phyloP scores from a whole-genome alignment of 192 early-diverging fungal species.

The Hyaloraphidium curvatum region DNA sequence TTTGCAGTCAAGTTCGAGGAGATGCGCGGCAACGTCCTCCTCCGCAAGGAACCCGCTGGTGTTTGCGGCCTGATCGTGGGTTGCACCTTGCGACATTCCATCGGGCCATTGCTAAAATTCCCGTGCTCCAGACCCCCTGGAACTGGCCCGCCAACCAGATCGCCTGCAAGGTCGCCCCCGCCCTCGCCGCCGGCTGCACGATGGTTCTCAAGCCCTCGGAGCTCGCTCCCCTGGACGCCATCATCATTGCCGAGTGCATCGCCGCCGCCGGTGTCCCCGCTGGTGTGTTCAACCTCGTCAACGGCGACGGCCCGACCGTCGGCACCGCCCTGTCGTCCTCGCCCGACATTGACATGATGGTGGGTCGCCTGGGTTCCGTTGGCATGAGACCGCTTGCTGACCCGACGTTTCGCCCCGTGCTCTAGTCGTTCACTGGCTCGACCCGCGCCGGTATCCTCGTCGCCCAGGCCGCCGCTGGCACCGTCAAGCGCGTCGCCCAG shows the following conservation, averaged over 20 bases:
- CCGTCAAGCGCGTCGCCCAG: neutral
- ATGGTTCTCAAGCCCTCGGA: constrained; percentile 5
- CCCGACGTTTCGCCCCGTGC: too few species aligned
- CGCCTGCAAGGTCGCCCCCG: constrained; percentile 4
- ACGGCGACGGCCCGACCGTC: neutral
- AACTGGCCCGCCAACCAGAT: constrained; percentile 5
- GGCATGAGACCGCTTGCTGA: too few species aligned
- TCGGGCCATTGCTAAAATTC: neutral
- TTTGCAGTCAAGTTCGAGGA: constrained; percentile 1
- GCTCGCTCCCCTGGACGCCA: neutral
- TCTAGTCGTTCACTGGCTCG: neutral
- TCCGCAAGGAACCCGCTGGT: constrained; percentile 1
- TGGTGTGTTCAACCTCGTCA: constrained; percentile 2
- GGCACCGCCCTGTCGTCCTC: neutral
- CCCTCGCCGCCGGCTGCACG: constrained; percentile 2
- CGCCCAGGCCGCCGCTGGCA: neutral
- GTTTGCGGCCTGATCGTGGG: constrained; percentile 1
- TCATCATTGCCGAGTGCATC: neutral
- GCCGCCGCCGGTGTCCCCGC: constrained; percentile 1
- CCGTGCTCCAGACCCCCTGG: neutral
- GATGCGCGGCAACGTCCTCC: neutral
- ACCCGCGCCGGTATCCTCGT: constrained; percentile 5
- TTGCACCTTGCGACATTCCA: neutral
- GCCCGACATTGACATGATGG: constrained; percentile 3
- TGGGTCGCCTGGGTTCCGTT: too few species aligned